These are phyloP conservation scores for Leptosphaerulina australis DNA, from an alignment of 2,329 filamentous ascomycete species.

Conservation along the genomic window DNA sequence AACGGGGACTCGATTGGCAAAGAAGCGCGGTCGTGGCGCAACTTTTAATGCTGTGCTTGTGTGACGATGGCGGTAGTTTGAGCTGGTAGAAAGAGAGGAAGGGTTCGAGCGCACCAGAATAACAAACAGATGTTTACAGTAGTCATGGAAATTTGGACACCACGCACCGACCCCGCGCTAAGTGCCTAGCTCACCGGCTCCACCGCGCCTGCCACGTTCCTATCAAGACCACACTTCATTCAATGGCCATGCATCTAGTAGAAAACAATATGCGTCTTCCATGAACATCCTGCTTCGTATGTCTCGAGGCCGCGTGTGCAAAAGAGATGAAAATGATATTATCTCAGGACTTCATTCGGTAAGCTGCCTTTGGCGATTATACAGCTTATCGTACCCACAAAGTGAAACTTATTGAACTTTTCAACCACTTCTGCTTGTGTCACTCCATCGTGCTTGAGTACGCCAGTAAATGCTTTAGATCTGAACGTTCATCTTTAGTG, in stretches of 20 bases:
- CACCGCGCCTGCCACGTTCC: slow-evolving; percentile 13
- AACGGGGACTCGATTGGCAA: slow-evolving; percentile 5
- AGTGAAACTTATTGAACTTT: too few species aligned
- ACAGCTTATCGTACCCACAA: too few species aligned
- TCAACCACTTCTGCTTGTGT: too few species aligned
- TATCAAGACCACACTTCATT: slow-evolving; percentile 5
- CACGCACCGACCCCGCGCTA: slow-evolving; percentile 10
- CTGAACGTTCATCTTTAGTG: too few species aligned
- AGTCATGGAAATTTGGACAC: slow-evolving; percentile 31
- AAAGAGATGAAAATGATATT: too few species aligned
- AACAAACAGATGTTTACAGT: slow-evolving; percentile 36
- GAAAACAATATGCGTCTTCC: neutral
- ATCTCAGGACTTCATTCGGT: too few species aligned
- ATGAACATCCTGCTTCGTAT: too few species aligned
- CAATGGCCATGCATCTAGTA: neutral
- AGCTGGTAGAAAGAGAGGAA: slow-evolving; percentile 21
- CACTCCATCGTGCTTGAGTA: too few species aligned
- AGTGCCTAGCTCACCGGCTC: slow-evolving; percentile 13
- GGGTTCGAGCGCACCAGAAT: slow-evolving; percentile 24
- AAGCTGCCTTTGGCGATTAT: too few species aligned
- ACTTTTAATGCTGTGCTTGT: slow-evolving; percentile 13
- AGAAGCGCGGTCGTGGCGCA: slow-evolving; percentile 11
- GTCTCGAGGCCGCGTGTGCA: too few species aligned
- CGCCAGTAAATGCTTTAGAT: too few species aligned
- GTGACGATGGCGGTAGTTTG: slow-evolving; percentile 7